Evolutionary conservation across 257 asterid genomes (phyloP).

Genomic region (Marsdenia floribunda): DNA sequence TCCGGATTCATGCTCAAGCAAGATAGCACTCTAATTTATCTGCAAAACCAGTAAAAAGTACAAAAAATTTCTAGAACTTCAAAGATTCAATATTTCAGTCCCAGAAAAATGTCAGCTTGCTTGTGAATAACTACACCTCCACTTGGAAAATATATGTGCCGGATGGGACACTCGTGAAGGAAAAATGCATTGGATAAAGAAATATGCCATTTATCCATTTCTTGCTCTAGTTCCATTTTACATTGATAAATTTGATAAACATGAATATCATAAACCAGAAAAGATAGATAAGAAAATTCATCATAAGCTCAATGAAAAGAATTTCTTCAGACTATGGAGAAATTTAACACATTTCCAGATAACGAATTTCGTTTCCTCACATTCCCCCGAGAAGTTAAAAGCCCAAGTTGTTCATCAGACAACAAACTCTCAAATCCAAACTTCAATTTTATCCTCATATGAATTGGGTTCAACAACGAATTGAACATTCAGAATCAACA

Average conservation of each 20-base stretch:
- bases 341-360: neutral
- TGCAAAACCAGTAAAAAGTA: neutral
- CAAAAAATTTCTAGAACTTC: neutral
- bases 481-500: neutral
- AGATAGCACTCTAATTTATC: neutral
- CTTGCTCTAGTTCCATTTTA: neutral
- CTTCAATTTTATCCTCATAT: too few relatives aligned
- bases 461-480: neutral
- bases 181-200: neutral
- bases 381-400: too few relatives aligned
- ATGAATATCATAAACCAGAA: conserved; percentile 1
- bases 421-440: neutral
- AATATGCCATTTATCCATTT: neutral
- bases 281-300: neutral
- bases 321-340: neutral
- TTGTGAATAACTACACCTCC: neutral
- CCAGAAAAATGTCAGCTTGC: neutral
- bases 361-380: neutral
- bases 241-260: neutral
- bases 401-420: too few relatives aligned
- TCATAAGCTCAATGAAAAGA: neutral
- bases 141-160: neutral
- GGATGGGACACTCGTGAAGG: neutral
- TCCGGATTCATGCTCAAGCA: conserved; percentile 25
- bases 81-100: neutral